A percentile compares a stretch with the other conserved stretches of the same genome.
Evolutionary conservation across 441 rosid genomes (phyloP).

Genomic region (Gossypium lobatum): DNA sequence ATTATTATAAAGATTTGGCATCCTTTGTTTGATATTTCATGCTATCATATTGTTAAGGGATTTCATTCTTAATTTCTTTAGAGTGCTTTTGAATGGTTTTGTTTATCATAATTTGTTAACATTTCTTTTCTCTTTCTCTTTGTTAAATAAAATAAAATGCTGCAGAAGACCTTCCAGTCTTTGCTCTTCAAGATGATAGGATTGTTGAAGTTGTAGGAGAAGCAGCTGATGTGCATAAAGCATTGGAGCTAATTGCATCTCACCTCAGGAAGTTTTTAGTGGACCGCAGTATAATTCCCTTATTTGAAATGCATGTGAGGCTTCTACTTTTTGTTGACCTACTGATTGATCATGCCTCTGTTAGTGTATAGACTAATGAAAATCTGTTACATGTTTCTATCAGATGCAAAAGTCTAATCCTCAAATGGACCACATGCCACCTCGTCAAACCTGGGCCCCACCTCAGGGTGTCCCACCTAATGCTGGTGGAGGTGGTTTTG

Average conservation of each 20-base stretch:
- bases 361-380: slow-evolving; percentile 6
- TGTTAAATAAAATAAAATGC: slow-evolving; percentile 16
- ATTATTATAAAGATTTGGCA: not conserved
- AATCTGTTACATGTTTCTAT: slow-evolving; percentile 17
- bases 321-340: slow-evolving; percentile 8
- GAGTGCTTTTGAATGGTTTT: slow-evolving; percentile 1
- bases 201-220: slow-evolving; percentile 93
- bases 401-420: slow-evolving; percentile 83
- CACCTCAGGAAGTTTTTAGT: slow-evolving; percentile 92
- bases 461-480: slow-evolving; percentile 75
- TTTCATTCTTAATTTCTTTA: not conserved
- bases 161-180: slow-evolving; percentile 85
- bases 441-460: slow-evolving; percentile 88
- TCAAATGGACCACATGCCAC: slow-evolving; percentile 80
- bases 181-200: slow-evolving; percentile 96
- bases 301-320: slow-evolving; percentile 77
- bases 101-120: not conserved
- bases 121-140: not conserved
- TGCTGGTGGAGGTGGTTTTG: slow-evolving; percentile 69
- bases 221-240: slow-evolving; percentile 74
- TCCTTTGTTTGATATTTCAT: not conserved
- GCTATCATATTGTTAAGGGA: not conserved
- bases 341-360: not conserved
- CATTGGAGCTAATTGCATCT: slow-evolving; percentile 86
- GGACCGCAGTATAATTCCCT: slow-evolving; percentile 84